Evolutionary conservation across 441 rosid genomes (phyloP).

Genomic region (Croton laevigatus): DNA sequence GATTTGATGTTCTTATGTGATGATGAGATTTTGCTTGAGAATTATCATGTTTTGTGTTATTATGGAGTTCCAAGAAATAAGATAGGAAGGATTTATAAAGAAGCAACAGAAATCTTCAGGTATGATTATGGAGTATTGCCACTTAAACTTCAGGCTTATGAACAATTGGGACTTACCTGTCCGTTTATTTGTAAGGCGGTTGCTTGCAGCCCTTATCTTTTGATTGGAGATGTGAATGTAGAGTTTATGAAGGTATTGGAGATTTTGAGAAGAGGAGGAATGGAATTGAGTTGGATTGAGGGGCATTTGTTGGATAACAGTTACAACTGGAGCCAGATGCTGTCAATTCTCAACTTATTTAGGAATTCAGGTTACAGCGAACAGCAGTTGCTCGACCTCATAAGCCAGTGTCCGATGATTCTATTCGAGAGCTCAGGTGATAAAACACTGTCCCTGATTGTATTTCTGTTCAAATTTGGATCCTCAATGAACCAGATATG

Average conservation of each 20-base stretch:
- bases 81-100: slow-evolving; percentile 63
- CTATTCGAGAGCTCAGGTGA: slow-evolving; percentile 59
- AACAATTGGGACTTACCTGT: slow-evolving; percentile 51
- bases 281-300: slow-evolving; percentile 45
- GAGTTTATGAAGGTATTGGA: slow-evolving; percentile 47
- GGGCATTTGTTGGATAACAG: slow-evolving; percentile 39
- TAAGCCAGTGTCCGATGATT: slow-evolving; percentile 48
- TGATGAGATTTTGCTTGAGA: slow-evolving; percentile 59
- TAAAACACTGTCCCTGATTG: slow-evolving; percentile 40
- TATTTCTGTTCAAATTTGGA: slow-evolving; percentile 60
- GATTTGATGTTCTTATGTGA: slow-evolving; percentile 64
- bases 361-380: slow-evolving; percentile 29
- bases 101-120: slow-evolving; percentile 51
- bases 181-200: slow-evolving; percentile 43
- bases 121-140: slow-evolving; percentile 48
- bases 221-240: slow-evolving; percentile 45
- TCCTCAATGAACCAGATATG: slow-evolving; percentile 34
- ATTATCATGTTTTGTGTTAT: slow-evolving; percentile 59
- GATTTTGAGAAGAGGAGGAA: slow-evolving; percentile 43
- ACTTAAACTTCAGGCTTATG: slow-evolving; percentile 57
- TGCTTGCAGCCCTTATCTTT: slow-evolving; percentile 48
- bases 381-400: slow-evolving; percentile 37
- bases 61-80: slow-evolving; percentile 51
- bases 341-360: slow-evolving; percentile 45
- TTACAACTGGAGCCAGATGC: slow-evolving; percentile 54